Conservation (phyloP, 2,329 filamentous ascomycete species). For the Cordyceps pruinosa region DNA sequence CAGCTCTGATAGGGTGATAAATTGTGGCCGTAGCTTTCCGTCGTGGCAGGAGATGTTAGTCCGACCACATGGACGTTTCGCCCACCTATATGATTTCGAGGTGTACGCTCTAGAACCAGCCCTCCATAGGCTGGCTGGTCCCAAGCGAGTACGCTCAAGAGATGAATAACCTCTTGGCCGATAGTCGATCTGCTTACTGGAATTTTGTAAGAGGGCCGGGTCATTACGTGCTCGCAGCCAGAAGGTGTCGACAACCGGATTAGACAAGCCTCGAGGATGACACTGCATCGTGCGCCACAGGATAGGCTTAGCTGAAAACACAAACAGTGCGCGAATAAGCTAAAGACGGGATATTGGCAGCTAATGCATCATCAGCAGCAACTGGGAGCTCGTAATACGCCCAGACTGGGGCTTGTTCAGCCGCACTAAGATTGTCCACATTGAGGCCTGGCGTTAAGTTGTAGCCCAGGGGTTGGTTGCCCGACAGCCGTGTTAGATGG, state of each 20-base stretch:
- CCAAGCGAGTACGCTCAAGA: not conserved
- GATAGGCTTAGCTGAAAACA: not conserved
- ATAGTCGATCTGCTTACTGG: not conserved
- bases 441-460: not conserved
- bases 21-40: too few species aligned
- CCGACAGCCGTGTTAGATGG: not conserved
- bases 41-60: too few species aligned
- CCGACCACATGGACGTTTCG: too few species aligned
- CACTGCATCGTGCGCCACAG: not conserved
- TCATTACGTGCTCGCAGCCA: not conserved
- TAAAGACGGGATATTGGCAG: not conserved
- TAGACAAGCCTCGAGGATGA: not conserved
- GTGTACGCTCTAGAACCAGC: not conserved
- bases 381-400: not conserved
- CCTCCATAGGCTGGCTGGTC: not conserved
- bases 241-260: not conserved
- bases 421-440: not conserved
- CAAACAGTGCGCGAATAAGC: not conserved
- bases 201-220: not conserved
- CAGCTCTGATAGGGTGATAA: not conserved
- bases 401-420: not conserved
- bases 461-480: not conserved
- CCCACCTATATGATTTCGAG: too few species aligned
- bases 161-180: not conserved
- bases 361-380: constrained; percentile 4